Percentiles rank a stretch among this genome's conserved stretches.
Conservation (phyloP, 805 yeast genomes). For the Ogataea corticis region DNA sequence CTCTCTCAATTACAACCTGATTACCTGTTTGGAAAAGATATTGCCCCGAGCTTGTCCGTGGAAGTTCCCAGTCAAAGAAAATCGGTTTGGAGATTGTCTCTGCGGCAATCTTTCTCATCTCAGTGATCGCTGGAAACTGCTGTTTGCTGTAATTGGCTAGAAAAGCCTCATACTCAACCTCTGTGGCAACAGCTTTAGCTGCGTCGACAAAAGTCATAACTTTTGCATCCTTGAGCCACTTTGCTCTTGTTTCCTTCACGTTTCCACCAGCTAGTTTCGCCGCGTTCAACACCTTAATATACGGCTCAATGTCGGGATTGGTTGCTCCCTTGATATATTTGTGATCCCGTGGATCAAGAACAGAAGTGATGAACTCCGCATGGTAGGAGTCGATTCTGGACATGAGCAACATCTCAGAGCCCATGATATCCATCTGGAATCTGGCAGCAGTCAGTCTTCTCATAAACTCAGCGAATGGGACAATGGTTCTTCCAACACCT, state of each 20-base stretch:
- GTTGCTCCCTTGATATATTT: constrained; percentile 52
- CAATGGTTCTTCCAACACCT: constrained; percentile 59
- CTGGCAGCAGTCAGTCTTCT: constrained; percentile 57
- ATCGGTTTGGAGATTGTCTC: constrained; percentile 35
- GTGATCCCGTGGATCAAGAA: constrained; percentile 59
- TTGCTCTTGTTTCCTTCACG: constrained; percentile 37
- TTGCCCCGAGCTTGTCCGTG: constrained; percentile 59
- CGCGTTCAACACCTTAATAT: constrained; percentile 44
- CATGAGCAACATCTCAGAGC: constrained; percentile 54
- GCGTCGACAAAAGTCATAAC: constrained; percentile 54
- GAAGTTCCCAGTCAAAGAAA: constrained; percentile 59
- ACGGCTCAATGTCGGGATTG: constrained; percentile 36
- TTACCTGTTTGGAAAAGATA: constrained; percentile 50
- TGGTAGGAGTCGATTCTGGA: constrained; percentile 64
- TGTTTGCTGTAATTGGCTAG: constrained; percentile 6
- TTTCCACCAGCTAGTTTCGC: constrained; percentile 43
- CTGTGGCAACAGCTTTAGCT: constrained; percentile 35
- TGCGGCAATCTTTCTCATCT: constrained; percentile 17
- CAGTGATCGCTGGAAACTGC: constrained; percentile 24
- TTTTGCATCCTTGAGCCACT: constrained; percentile 46
- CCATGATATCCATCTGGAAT: constrained; percentile 67
- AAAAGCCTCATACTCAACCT: constrained; percentile 17
- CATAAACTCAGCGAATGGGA: constrained; percentile 58
- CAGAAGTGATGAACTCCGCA: constrained; percentile 50
- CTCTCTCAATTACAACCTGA: constrained; percentile 55